Evolutionary conservation across 1,139 yeast genomes (phyloP).

Genomic region (Yamadazyma sp.): DNA sequence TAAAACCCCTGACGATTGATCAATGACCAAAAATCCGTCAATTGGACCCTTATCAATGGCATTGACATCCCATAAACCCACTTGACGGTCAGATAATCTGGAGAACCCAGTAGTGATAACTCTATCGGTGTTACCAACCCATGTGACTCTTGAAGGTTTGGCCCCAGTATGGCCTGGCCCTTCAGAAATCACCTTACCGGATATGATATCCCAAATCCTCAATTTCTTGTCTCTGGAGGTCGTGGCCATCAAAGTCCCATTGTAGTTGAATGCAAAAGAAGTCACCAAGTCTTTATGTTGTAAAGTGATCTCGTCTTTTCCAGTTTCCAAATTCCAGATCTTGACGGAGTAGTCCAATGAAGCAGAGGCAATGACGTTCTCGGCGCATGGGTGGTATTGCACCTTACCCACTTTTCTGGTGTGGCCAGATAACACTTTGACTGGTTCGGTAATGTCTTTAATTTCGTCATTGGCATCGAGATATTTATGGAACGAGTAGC

Average conservation of each 20-base stretch:
- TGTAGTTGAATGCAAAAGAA: conserved; percentile 84
- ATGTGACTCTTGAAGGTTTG: conserved; percentile 79
- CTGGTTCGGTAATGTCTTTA: conserved; percentile 67
- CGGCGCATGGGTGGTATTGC: conserved; percentile 84
- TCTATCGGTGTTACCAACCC: conserved; percentile 88
- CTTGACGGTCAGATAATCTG: conserved; percentile 87
- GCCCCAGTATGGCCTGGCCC: conserved; percentile 94
- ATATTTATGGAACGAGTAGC: conserved; percentile 66
- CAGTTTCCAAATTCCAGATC: conserved; percentile 83
- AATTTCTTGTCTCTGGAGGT: conserved; percentile 90
- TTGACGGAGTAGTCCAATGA: conserved; percentile 89
- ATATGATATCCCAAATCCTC: conserved; percentile 87
- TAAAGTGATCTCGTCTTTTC: conserved; percentile 68
- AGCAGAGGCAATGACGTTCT: conserved; percentile 81
- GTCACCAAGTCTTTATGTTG: conserved; percentile 89
- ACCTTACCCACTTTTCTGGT: conserved; percentile 93
- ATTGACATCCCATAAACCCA: conserved; percentile 87
- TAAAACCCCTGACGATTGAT: conserved; percentile 88
- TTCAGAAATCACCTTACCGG: conserved; percentile 72
- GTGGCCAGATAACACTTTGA: conserved; percentile 76
- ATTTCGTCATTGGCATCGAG: conserved; percentile 62
- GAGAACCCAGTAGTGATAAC: conserved; percentile 96
- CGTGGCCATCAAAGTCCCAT: conserved; percentile 84
- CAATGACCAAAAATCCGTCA: conserved; percentile 82
- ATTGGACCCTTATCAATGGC: conserved; percentile 78